Base-by-base conservation (phyloP, 257 asterid species). In the Solanum bukasovii region DNA sequence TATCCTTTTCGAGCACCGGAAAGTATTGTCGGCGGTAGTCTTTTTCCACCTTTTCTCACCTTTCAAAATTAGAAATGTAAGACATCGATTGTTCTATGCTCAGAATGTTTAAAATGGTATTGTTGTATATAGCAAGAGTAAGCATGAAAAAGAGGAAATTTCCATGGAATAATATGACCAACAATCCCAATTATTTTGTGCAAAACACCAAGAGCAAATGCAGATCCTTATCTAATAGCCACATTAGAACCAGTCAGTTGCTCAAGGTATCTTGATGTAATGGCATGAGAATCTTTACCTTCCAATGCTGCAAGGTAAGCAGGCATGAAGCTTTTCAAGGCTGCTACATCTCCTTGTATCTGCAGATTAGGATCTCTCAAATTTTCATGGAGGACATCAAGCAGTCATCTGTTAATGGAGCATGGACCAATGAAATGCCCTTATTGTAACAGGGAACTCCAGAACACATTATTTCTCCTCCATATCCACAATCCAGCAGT, bases 381-480 rank as follows among this genome's bases (percentile, higher is more conserved):
- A 91, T 95, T 96, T 87, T 96, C 98, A 89, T 92, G 92, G 83
- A 95, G 92, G 63, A 95, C 89, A 89, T 94, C 98, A 52, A 96
- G 95, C 86, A 96, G 92, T 90, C 93, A 73, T 91, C 98, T 56
- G 94, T 87, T 89, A 94, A 87, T 87, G 89, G 89, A 65, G 93
- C 86, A 88, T 85, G 93, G 75, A 96, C 95, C 88, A 42, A 84
- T 84, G 98, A 92, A 87, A 94, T 93, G 89, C 96, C 94, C 87
- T 93, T 93, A 86, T 91, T 94, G 91, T 93, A 94, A 88, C 96
- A 96, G 68, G 98, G 93, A 89, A 96, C 98, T 71, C 97, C 94
- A 89, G 92, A 91, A 68, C 98, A 96, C 99, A 94, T 95, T 82
- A 95, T 95, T 92, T 93, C 98, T 87, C 98, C 98, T 82, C 98